A percentile compares a stretch with the other conserved stretches of the same genome.
Conservation (phyloP, 1,284 basidiomycete species). For the Psilocybe mexicana region DNA sequence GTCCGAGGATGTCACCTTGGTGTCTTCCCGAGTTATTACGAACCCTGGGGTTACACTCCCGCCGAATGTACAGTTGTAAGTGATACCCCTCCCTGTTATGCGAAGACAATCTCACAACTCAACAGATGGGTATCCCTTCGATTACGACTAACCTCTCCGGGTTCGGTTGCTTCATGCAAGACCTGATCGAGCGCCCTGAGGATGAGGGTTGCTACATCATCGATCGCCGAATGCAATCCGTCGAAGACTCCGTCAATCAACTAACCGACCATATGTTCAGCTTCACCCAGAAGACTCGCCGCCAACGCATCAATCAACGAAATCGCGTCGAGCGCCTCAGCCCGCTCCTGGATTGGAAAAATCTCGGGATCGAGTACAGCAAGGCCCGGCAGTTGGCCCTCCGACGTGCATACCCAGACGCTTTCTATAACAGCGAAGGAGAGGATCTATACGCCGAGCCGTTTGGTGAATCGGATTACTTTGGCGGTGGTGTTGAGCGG, state of each 20-base stretch:
- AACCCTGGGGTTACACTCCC: slow-evolving; percentile 91
- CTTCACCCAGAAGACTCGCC: slow-evolving; percentile 87
- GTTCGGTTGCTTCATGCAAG: slow-evolving; percentile 98
- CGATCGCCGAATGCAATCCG: slow-evolving; percentile 86
- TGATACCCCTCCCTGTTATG: slow-evolving; percentile 18
- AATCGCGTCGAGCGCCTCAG: slow-evolving; percentile 94
- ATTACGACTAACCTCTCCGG: slow-evolving; percentile 98
- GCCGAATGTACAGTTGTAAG: slow-evolving; percentile 83
- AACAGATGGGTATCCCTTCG: slow-evolving; percentile 93
- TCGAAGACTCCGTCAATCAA: slow-evolving; percentile 89
- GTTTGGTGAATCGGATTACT: slow-evolving; percentile 39
- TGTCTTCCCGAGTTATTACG: slow-evolving; percentile 96
- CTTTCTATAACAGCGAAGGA: slow-evolving; percentile 65
- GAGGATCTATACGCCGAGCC: slow-evolving; percentile 56
- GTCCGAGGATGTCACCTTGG: slow-evolving; percentile 97
- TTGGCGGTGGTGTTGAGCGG: slow-evolving; percentile 55
- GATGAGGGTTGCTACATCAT: slow-evolving; percentile 95
- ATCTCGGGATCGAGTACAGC: slow-evolving; percentile 94
- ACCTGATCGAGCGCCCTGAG: slow-evolving; percentile 90
- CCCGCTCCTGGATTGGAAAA: slow-evolving; percentile 97
- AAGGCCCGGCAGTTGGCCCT: slow-evolving; percentile 94
- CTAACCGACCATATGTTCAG: slow-evolving; percentile 74
- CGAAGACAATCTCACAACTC: slow-evolving; percentile 11
- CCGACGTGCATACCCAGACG: slow-evolving; percentile 92
- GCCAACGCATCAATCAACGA: slow-evolving; percentile 97